Conservation (phyloP, 2,329 filamentous ascomycete species). For the Fusarium secorum region DNA sequence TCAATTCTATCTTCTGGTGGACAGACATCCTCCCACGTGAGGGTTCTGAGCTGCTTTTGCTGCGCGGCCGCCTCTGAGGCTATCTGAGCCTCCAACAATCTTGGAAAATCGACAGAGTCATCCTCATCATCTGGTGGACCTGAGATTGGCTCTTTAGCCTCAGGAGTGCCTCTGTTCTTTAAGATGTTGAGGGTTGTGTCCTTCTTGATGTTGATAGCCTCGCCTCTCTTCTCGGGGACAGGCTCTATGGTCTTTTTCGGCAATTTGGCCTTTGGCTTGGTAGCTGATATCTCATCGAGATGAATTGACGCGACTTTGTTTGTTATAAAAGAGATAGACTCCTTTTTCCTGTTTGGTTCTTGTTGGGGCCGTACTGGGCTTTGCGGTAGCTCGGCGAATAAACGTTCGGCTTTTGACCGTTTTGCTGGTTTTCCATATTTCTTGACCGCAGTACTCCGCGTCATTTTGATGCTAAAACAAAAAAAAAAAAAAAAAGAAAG, state of each 20-base stretch:
- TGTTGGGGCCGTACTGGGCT: conserved; percentile 54
- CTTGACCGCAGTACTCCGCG: conserved; percentile 52
- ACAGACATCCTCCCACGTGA: conserved; percentile 67
- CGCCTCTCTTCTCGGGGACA: conserved; percentile 15
- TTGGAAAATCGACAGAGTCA: background rate
- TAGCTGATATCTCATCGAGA: conserved; percentile 34
- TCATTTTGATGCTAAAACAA: conserved; percentile 49
- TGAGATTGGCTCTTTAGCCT: background rate
- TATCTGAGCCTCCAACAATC: conserved; percentile 7
- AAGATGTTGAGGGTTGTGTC: background rate
- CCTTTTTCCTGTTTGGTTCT: conserved; percentile 18
- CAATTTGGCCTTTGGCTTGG: conserved; percentile 26
- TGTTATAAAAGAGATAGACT: conserved; percentile 46
- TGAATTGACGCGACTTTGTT: conserved; percentile 46
- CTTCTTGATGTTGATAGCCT: conserved; percentile 7
- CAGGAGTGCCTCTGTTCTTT: background rate
- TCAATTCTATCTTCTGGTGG: conserved; percentile 60
- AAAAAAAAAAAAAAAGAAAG: background rate
- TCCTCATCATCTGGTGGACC: background rate
- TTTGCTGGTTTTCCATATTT: conserved; percentile 62
- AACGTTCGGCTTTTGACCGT: conserved; percentile 55
- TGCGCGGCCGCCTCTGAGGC: conserved; percentile 34
- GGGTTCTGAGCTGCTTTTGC: conserved; percentile 49
- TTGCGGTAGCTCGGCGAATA: conserved; percentile 61
- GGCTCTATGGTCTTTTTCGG: conserved; percentile 1